These are phyloP conservation scores for Claviceps quebecensis DNA, from an alignment of 2,329 filamentous ascomycete genomes.

Conservation along the genomic window DNA sequence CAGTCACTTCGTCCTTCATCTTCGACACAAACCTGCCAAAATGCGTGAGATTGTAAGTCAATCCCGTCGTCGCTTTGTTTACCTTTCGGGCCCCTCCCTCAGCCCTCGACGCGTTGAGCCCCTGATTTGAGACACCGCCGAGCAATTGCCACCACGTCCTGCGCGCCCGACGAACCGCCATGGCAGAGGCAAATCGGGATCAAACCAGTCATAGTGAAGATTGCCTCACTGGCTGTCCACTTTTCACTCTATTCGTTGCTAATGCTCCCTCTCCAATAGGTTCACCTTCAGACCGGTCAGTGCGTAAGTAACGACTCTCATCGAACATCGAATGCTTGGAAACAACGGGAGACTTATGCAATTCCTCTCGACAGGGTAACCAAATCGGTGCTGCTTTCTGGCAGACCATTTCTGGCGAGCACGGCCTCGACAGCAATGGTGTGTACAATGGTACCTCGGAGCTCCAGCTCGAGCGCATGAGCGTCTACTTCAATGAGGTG, in stretches of 20 bases:
- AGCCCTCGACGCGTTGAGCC: slow-evolving; percentile 25
- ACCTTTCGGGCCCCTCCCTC: slow-evolving; percentile 4
- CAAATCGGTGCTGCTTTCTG: slow-evolving; percentile 99
- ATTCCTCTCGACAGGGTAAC: slow-evolving; percentile 58
- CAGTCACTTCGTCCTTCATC: slow-evolving; percentile 8
- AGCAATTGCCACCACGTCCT: slow-evolving; percentile 5
- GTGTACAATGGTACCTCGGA: slow-evolving; percentile 98
- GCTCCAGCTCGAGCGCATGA: slow-evolving; percentile 97
- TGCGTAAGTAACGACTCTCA: slow-evolving; percentile 89
- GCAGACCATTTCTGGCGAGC: slow-evolving; percentile 77
- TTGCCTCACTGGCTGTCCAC: slow-evolving; percentile 10
- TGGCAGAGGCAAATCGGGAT: background rate
- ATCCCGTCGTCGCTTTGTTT: slow-evolving; percentile 3
- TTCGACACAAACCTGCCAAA: slow-evolving; percentile 23
- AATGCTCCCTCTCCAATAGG: slow-evolving; percentile 48
- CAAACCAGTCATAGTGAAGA: slow-evolving; percentile 29
- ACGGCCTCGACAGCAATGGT: slow-evolving; percentile 92
- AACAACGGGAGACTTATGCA: slow-evolving; percentile 20
- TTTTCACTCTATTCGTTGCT: slow-evolving; percentile 26
- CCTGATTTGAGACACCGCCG: slow-evolving; percentile 25
- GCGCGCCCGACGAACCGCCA: background rate
- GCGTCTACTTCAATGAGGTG: slow-evolving; percentile 89
- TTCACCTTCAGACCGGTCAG: slow-evolving; percentile 99
- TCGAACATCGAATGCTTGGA: slow-evolving; percentile 22
- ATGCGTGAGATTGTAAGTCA: slow-evolving; percentile 58